Base-by-base conservation (phyloP, 768 basidiomycete genomes). In the Mycena indigotica region DNA sequence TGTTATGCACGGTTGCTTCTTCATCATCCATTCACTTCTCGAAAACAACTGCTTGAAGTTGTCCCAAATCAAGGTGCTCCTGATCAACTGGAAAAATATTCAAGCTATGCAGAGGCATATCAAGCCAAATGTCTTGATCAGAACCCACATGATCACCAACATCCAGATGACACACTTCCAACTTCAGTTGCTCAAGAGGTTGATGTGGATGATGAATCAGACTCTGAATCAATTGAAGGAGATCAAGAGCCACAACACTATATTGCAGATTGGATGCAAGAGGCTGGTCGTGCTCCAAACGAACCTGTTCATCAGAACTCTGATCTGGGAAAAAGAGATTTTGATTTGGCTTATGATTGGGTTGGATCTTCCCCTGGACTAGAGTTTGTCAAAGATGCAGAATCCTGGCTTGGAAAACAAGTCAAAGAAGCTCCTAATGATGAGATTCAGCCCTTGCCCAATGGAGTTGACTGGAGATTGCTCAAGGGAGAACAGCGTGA, bases 321-420 rank as follows among this genome's bases (percentile, higher is more conserved):
- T 8, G 59, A 57, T 28, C 53, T 69, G 13, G 64, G 67, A 3
- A 38, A 55, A 16, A 45, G 56, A 5, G 66, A 69, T 5, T 53
- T 68, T 48, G 67, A 69, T 41, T 25, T 61, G 8, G 48, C 58
- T 3, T 66, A 69, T 60, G 60, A 69, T 26, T 69, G 67, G 67
- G 24, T 63, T 58, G 55, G 8, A n/a, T 41, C 59, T 25, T 63
- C 66, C 40, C 40, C 62, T 4, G 45, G 53, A 39, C 16, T 17
- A 10, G 49, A 23, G 15, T 45, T 41, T 44, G 45, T 64, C 4
- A 44, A 45, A 12, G 52, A 44, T 26, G 65, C 61, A 49, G 26
- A 53, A 39, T n/a, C 30, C 5, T 67, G 65, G 67, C 50, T 68
- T 3, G 21, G 29, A n/a, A 54, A 56, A 46, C 54, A 60, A 21